Base-by-base conservation (phyloP, 129 eudicot genomes). In the Ambrosia artemisiifolia region DNA sequence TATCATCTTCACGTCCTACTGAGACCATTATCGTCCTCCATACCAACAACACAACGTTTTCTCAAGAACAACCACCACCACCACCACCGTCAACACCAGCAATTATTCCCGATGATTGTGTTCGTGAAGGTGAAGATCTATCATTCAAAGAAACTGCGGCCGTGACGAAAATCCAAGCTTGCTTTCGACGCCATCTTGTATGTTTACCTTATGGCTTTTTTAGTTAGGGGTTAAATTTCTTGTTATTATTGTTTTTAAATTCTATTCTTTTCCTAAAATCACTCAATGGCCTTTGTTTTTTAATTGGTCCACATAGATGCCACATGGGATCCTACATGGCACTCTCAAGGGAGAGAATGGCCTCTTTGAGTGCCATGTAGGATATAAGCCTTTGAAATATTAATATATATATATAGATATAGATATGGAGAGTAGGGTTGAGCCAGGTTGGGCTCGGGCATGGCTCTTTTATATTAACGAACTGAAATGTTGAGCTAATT, bases 131-230 rank as follows among this genome's bases (percentile, higher is more conserved):
- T 33, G 33, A 48, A 11, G 33, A 48, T 32, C 40, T 68, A 47
- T 56, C 72, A n/a, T 24, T 77, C 67, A 68, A 71, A 32, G 77
- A 88, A 64, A 81, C 72, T 4, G 53, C 50, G 35, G 92, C 96
- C n/a, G 88, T 94, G 76, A 77, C 78, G 38, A 72, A 47, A 48
- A 87, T 90, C 48, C 96, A 90, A 80, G 65, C 94, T 18, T 80
- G 65, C 75, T 90, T 90, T 73, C 83, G 96, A 75, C 83, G 88
- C 12, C 94, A 90, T 61, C 90, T 90, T 67, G 96, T 90, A 86
- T 32, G 70, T 78, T 17, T 16, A 18, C 12, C 24, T 64, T 55
- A 51, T 28, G 5, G 3, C 11, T 20, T 46, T 18, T 18, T 2
- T 19, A n/a, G 11, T 61, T 33, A 6, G 20, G 13, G 5, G 24